Percentiles rank a stretch among this genome's conserved stretches.
phyloP scores from a whole-genome alignment of 768 basidiomycete genomes.

The Russula ochroleuca region DNA sequence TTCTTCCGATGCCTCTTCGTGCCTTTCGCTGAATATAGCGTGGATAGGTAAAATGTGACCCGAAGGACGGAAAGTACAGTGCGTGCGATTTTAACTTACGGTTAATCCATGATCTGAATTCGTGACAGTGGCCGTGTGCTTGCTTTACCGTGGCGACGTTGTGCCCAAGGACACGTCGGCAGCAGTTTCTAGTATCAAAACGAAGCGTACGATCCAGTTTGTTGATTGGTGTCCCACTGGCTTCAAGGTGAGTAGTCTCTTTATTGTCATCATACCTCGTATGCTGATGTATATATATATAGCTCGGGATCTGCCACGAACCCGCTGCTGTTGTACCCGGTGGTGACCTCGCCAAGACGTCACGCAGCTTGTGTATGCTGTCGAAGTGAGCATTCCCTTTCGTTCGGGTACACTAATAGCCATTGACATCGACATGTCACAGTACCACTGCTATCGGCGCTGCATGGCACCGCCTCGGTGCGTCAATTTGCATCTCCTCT shows the following conservation, averaged over 20 bases:
- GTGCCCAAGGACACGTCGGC: constrained; percentile 94
- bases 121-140: constrained; percentile 75
- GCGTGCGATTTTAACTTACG: constrained; percentile 33
- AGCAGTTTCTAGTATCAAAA: constrained; percentile 92
- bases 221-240: constrained; percentile 99
- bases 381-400: constrained; percentile 59
- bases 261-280: neutral
- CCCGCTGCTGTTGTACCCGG: constrained; percentile 87
- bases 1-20: neutral
- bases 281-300: constrained; percentile 33
- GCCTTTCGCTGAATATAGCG: neutral
- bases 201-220: constrained; percentile 96
- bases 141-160: constrained; percentile 94
- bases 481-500: constrained; percentile 24
- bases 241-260: constrained; percentile 58
- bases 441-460: constrained; percentile 91
- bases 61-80: constrained; percentile 98
- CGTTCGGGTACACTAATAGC: neutral
- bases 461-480: constrained; percentile 86
- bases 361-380: constrained; percentile 95
- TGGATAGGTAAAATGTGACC: constrained; percentile 73
- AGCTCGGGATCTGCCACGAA: constrained; percentile 97
- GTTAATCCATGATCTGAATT: neutral
- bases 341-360: constrained; percentile 92
- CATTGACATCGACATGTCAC: constrained; percentile 5